These are phyloP conservation scores for Fusarium liriodendri DNA, from an alignment of 2,329 filamentous ascomycete genomes.

Conservation along the genomic window DNA sequence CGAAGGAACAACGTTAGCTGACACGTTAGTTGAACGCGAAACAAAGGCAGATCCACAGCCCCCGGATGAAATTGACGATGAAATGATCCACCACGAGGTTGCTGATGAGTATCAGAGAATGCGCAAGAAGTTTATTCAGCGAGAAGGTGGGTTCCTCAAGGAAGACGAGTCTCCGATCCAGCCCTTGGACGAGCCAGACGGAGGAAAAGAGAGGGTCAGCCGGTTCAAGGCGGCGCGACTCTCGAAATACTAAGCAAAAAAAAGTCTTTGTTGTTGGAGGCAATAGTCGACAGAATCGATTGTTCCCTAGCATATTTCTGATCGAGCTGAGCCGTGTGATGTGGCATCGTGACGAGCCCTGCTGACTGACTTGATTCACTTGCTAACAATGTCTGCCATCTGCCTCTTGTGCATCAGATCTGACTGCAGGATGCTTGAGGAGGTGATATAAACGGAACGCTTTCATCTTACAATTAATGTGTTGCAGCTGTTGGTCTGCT, in stretches of 20 bases:
- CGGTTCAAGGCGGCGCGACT: conserved; percentile 79
- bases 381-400: conserved; percentile 14
- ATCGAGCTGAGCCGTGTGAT: conserved; percentile 26
- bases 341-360: conserved; percentile 31
- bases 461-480: conserved; percentile 62
- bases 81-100: conserved; percentile 80
- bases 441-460: conserved; percentile 40
- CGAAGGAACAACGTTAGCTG: conserved; percentile 67
- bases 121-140: conserved; percentile 85
- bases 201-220: conserved; percentile 73
- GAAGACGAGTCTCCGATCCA: conserved; percentile 76
- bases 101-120: conserved; percentile 84
- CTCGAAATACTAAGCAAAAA: conserved; percentile 57
- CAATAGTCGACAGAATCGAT: conserved; percentile 46
- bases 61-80: conserved; percentile 76
- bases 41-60: conserved; percentile 43
- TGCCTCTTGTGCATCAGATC: neutral
- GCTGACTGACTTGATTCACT: neutral
- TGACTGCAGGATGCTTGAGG: neutral
- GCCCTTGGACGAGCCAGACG: conserved; percentile 74
- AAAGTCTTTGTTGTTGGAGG: conserved; percentile 19
- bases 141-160: conserved; percentile 83
- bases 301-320: conserved; percentile 33
- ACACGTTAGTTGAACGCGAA: conserved; percentile 68
- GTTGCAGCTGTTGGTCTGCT: conserved; percentile 66